Evolutionary conservation across 345 rosid genomes (phyloP), one percentile per base, ranked within the genome.

Genomic region (Eucalyptus pauciflora): DNA sequence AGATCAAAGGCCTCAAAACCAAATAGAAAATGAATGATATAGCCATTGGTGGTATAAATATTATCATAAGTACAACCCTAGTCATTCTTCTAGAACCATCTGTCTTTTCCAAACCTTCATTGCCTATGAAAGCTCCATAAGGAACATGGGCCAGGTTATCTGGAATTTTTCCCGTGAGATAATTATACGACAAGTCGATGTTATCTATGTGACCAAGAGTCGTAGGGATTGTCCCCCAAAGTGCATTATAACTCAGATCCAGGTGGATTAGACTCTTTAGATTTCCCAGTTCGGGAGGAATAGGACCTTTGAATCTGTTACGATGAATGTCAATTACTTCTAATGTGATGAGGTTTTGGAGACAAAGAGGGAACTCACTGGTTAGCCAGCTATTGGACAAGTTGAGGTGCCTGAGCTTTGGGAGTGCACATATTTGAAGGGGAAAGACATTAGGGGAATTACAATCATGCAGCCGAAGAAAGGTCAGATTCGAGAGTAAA

Each of bases 31-130:
- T 10, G 51, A 58, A 54, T 20, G 71, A 1, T 14, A 41, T 22
- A 16, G 60, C 31, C 22, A 87, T 2, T 1, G 45, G 10, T 0
- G 71, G 22, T 20, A 7, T 45, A 50, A 85, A 6, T 27, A 85
- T 8, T 1, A 1, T 31, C 31, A n/a, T 1, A 9, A 27, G 86
- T 0, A 25, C 10, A 85, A 11, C 51, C 7, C 0, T 0, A 24
- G 29, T 2, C n/a, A 10, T 56, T 9, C 29, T 56, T 56, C 62
- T 22, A 5, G 62, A 56, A 9, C 62, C 62, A 56, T 56, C 5
- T 4, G 24, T 56, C 5, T 2, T 9, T 22, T 22, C 62, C 62
- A 56, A 22, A 22, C 62, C 86, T 43, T 45, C 27, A 17, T 20
- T 81, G 86, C 86, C 86, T 13, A 4, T 2, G 62, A 56, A 56